Base-by-base conservation (phyloP, 352 stramenopile genomes). In the Phytopythium delawarense region DNA sequence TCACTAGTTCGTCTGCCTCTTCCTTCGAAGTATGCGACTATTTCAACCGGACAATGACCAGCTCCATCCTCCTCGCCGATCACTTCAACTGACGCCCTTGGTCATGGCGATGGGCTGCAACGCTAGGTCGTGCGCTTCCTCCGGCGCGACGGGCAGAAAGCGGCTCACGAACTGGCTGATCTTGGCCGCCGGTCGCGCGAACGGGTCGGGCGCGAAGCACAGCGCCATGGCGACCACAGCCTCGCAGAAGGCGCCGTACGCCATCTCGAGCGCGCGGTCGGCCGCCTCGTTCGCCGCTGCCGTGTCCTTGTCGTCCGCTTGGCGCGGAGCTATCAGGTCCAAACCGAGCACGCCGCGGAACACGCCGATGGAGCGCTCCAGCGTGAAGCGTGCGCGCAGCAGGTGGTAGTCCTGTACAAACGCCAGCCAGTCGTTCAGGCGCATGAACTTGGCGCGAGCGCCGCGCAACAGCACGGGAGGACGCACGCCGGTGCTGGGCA, bases 341-440 rank as follows among this genome's bases (percentile, higher is more conserved):
- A 88, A 79, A 0, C 40, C 55, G 4, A 52, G 39, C 0, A 87
- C 83, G 49, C 87, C 82, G 54, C 79, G 79, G 50, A 91, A 92
- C 21, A 91, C 73, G 8, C 59, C 65, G 21, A 76, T 71, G 2
- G 78, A 81, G 44, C 80, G 72, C 40, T 88, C 81, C 51, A 76
- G 62, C 9, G 79, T 79, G 62, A 92, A 91, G 20, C 79, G 74
- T 54, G 74, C 68, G 8, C 79, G 78, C 28, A 85, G 58, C 11
- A 92, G 64, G 61, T 79, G 84, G 68, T 89, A 92, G 45, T 92
- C 83, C 55, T 78, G 61, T 20, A 92, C 63, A 63, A 92, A 91
- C 28, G 69, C 76, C 37, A 83, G 74, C 83, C 83, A 92, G 53
- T 92, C 79, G 34, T 69, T 52, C 39, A 89, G 67, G 0, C 79